Evolutionary conservation across 371 early-diverging fungal genomes (phyloP), one percentile per base, ranked within the genome.

Genomic region (Lichtheimia ramosa): DNA sequence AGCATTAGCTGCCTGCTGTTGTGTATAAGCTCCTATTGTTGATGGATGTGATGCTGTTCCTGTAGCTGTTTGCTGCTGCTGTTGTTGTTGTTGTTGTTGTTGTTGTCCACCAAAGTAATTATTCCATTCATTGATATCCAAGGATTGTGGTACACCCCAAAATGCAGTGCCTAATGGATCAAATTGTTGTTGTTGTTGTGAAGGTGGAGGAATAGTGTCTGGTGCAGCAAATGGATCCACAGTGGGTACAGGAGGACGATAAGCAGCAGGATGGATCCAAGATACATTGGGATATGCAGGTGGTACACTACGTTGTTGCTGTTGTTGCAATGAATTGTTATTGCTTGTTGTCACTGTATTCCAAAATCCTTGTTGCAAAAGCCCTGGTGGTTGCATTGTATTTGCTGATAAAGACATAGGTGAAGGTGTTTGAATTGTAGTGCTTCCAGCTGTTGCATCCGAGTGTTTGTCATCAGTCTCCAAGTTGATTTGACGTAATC

Each of bases 151-250:
- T 2, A 66, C 61, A 28, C 66, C 66, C 66, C 66, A 66, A 20
- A 68, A 63, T 0, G 68, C 68, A n/a, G 68, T 52, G 25, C 52
- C 56, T 6, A 63, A 46, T 5, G 64, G 63, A 51, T 63, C 68
- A 34, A 43, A 55, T 42, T 55, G 56, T 20, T 51, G 53, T 5
- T 59, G 21, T n/a, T 50, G 50, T 50, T 50, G 61, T 12, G 67
- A 61, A n/a, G 66, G 54, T 1, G 56, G 54, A 13, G 65, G 62
- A 34, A 80, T 67, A 16, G 72, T 68, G 8, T 65, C 76, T 2
- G 73, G 73, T 5, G 75, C 73, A 4, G 66, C 70, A 66, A 75
- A 75, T 24, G 73, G 73, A 61, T 75, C 76, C 56, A 68, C 69
- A 1, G 74, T 62, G 2, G 73, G 56, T 3, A 54, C 42, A 7